Evolutionary conservation across 2,329 filamentous ascomycete species (phyloP).

Genomic region (Botryotinia narcissicola): DNA sequence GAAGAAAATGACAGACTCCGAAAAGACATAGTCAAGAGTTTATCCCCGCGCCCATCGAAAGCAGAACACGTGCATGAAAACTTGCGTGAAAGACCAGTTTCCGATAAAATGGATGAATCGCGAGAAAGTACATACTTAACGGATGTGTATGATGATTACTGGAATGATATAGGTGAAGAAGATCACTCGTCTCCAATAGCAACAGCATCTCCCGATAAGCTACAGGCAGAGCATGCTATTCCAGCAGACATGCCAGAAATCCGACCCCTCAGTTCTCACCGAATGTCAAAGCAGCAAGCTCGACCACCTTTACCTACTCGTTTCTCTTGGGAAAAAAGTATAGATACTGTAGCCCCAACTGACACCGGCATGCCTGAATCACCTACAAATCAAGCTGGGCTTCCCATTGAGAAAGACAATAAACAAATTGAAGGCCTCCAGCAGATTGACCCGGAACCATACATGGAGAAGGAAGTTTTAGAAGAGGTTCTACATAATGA

Average conservation of each 20-base stretch:
- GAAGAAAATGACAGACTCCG: slow-evolving; percentile 69
- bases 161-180: slow-evolving; percentile 50
- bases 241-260: slow-evolving; percentile 29
- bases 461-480: slow-evolving; percentile 16
- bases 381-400: not conserved
- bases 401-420: not conserved
- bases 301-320: slow-evolving; percentile 27
- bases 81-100: slow-evolving; percentile 8
- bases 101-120: slow-evolving; percentile 18
- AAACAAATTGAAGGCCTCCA: not conserved
- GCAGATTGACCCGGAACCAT: not conserved
- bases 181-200: slow-evolving; percentile 14
- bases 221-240: slow-evolving; percentile 26
- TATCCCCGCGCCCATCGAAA: slow-evolving; percentile 51
- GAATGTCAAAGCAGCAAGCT: slow-evolving; percentile 23
- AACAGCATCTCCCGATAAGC: not conserved
- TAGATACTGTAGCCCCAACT: slow-evolving; percentile 25
- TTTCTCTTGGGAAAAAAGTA: slow-evolving; percentile 36
- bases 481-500: slow-evolving; percentile 10
- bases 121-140: slow-evolving; percentile 63
- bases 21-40: slow-evolving; percentile 71
- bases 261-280: slow-evolving; percentile 32
- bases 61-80: slow-evolving; percentile 23
- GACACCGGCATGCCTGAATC: not conserved
- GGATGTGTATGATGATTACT: slow-evolving; percentile 67